These are phyloP conservation scores for Phanerochaete carnosa DNA, from an alignment of 768 basidiomycete species.

Conservation along the genomic window DNA sequence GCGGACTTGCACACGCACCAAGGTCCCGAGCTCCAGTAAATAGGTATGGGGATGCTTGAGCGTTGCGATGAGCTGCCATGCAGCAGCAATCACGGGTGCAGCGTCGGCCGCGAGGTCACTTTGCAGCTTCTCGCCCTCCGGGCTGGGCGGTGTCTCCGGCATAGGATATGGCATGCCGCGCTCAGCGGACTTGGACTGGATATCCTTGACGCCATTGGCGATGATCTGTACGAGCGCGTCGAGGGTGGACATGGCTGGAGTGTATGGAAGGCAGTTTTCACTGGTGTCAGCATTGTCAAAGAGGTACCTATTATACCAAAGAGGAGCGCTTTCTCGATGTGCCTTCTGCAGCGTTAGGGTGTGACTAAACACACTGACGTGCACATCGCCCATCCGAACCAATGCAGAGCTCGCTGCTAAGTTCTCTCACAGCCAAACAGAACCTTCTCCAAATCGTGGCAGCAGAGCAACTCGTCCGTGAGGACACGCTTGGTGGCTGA, in stretches of 20 bases:
- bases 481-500: constrained; percentile 57
- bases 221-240: constrained; percentile 7
- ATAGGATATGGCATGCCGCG: background rate
- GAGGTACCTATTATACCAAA: too few species aligned
- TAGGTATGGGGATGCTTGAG: constrained; percentile 1
- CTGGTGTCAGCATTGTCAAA: too few species aligned
- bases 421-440: too few species aligned
- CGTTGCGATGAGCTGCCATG: constrained; percentile 12
- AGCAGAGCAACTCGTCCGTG: constrained; percentile 49
- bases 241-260: constrained; percentile 1
- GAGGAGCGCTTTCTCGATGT: too few species aligned
- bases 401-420: too few species aligned
- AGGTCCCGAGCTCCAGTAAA: background rate
- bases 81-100: constrained; percentile 7
- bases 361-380: background rate
- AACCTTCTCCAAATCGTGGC: too few species aligned
- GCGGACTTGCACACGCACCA: background rate
- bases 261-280: background rate
- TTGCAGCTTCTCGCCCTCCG: background rate
- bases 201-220: background rate
- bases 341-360: background rate
- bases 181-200: background rate
- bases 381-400: background rate
- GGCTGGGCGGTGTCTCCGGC: background rate
- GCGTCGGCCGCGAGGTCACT: background rate